Percentiles rank a stretch among this genome's conserved stretches.
These are phyloP conservation scores for Leccinum variicolor DNA, from an alignment of 768 basidiomycete species.

Conservation along the genomic window DNA sequence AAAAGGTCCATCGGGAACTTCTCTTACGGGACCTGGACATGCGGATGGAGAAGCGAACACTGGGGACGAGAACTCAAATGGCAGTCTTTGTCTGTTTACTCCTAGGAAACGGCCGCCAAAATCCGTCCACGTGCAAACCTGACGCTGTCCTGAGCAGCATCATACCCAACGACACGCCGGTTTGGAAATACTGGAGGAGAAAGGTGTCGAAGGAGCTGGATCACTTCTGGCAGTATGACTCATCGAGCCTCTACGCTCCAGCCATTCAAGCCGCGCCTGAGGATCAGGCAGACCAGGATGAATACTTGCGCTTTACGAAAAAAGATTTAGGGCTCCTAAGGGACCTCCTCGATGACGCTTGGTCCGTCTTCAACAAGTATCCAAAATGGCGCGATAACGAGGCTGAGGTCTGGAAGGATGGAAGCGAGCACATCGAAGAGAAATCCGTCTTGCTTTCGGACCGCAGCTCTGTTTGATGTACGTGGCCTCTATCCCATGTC, in stretches of 20 bases:
- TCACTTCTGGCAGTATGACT: constrained; percentile 6
- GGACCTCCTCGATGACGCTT: constrained; percentile 20
- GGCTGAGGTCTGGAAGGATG: not conserved
- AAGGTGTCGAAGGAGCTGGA: constrained; percentile 20
- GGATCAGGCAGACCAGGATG: constrained; percentile 5
- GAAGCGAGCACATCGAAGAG: not conserved
- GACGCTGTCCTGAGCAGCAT: constrained; percentile 10
- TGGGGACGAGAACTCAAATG: constrained; percentile 29
- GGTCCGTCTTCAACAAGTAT: constrained; percentile 21
- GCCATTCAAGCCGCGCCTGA: constrained; percentile 11
- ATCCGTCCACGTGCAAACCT: constrained; percentile 1
- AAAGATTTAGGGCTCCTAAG: constrained; percentile 9
- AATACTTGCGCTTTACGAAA: constrained; percentile 3
- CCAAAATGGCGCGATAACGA: constrained; percentile 7
- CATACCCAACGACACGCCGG: constrained; percentile 27
- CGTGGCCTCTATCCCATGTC: not conserved
- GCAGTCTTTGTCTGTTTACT: constrained; percentile 25
- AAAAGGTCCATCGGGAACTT: constrained; percentile 15
- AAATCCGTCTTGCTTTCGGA: not conserved
- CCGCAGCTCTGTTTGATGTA: constrained; percentile 3
- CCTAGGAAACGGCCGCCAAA: constrained; percentile 9
- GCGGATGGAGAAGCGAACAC: constrained; percentile 9
- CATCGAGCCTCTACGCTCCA: constrained; percentile 8
- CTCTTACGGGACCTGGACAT: constrained; percentile 12
- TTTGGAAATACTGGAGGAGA: constrained; percentile 27